phyloP scores from a whole-genome alignment of 768 basidiomycete genomes.

The Amanita rimosa region DNA sequence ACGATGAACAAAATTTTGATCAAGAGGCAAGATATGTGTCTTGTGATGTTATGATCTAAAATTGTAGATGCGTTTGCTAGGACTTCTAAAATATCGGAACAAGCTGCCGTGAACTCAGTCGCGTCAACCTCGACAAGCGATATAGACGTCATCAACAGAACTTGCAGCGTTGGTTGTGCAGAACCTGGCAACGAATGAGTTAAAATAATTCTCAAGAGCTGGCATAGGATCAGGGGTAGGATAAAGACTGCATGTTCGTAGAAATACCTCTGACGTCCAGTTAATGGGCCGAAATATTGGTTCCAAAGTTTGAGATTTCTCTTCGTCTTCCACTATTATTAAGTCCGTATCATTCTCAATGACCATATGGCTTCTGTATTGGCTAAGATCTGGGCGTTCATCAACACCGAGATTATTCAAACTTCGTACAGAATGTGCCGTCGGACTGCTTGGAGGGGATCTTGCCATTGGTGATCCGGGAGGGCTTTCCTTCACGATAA shows the following conservation, averaged over 20 bases:
- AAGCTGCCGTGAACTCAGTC: conserved; percentile 26
- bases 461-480: conserved; percentile 9
- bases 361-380: not conserved
- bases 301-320: conserved; percentile 17
- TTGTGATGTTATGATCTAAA: conserved; percentile 21
- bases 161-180: conserved; percentile 37
- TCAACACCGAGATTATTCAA: not conserved
- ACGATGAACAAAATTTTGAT: conserved; percentile 28
- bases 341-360: conserved; percentile 22
- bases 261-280: conserved; percentile 44
- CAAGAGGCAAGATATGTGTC: conserved; percentile 23
- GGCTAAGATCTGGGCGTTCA: not conserved
- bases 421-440: not conserved
- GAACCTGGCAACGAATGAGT: conserved; percentile 35
- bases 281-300: conserved; percentile 23
- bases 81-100: conserved; percentile 32
- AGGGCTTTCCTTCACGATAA: conserved; percentile 10
- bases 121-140: conserved; percentile 5
- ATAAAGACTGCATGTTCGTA: not conserved
- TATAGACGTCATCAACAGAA: conserved; percentile 24
- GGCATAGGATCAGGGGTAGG: conserved; percentile 1
- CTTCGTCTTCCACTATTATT: conserved; percentile 20
- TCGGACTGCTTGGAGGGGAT: conserved; percentile 5
- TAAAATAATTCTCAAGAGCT: conserved; percentile 55
- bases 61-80: conserved; percentile 25